Base-by-base conservation (phyloP, 2,329 filamentous ascomycete species). In the Penicillium sclerotiorum region DNA sequence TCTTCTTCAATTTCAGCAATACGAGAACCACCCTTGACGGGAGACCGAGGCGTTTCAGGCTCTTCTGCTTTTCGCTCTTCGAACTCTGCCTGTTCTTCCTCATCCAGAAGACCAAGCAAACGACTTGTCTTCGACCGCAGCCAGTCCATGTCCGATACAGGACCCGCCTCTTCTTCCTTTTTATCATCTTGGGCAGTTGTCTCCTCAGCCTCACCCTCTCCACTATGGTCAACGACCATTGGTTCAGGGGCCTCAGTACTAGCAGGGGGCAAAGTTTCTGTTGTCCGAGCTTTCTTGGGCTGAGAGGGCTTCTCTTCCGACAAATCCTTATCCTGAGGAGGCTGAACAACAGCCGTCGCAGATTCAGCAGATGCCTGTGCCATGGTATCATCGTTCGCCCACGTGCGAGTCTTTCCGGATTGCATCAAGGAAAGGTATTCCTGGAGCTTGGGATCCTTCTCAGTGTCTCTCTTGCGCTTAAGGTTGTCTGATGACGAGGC, bases 341-440 rank as follows among this genome's bases (percentile, higher is more conserved):
- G 45, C 42, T 61, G 50, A 20, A 62, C 62, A 56, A 55, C 60
- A 53, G 51, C 35, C 20, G 57, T 49, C 18, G 49, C 41, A 18
- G 61, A 30, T 12, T 60, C 52, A 37, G 56, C 57, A 30, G 57
- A 43, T 25, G 64, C 56, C 25, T 66, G 62, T 32, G 63, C 53
- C 52, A 75, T 59, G 21, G 68, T 61, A 49, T 76, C 75, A 57
- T 82, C 81, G 60, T 83, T 81, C 48, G 80, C 76, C 80, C 83
- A 86, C 5, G 75, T 82, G 60, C 86, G 87, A 15, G 78, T 76
- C 58, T 88, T 84, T 25, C 83, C 85, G 11, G 80, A 76, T 63
- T 89, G 83, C 86, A 96, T 95, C 42, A 92, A 84, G 53, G 88
- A 84, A 44, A 97, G 76, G 68, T 88, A 97, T 73, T 96, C 92